Evolutionary conservation across 2,329 filamentous ascomycete species (phyloP).

Genomic region (Grosmannia clavigera): DNA sequence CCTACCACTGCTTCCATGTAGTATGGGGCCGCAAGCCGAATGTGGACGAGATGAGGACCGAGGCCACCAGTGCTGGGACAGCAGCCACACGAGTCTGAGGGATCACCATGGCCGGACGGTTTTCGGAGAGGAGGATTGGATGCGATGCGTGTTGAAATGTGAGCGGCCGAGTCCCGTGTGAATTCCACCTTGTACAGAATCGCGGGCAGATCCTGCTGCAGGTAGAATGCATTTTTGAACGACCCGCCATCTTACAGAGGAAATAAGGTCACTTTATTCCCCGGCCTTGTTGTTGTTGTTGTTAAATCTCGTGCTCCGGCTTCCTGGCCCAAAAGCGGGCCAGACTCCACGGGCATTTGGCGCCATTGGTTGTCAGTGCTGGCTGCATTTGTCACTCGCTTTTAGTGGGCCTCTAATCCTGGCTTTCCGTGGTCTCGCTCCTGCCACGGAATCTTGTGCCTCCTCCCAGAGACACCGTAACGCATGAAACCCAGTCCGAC

Average conservation of each 20-base stretch:
- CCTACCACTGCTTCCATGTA: constrained; percentile 36
- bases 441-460: background rate
- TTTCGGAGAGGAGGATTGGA: too few species aligned
- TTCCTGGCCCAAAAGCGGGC: background rate
- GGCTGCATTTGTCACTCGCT: background rate
- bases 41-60: background rate
- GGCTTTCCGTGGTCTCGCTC: background rate
- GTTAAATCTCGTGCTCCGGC: too few species aligned
- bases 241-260: too few species aligned
- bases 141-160: too few species aligned
- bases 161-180: too few species aligned
- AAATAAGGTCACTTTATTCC: too few species aligned
- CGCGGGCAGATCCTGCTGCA: too few species aligned
- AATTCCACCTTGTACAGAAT: too few species aligned
- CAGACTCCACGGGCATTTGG: background rate
- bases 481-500: background rate
- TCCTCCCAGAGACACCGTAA: constrained; percentile 16
- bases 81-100: background rate
- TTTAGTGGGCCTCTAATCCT: background rate
- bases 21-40: constrained; percentile 38
- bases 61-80: background rate
- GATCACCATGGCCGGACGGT: too few species aligned
- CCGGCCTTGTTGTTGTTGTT: too few species aligned
- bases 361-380: background rate
- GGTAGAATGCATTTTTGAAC: too few species aligned